A percentile compares a stretch with the other conserved stretches of the same genome.
phyloP scores from a whole-genome alignment of 495 filamentous ascomycete species.

The Chaetomium tenue region DNA sequence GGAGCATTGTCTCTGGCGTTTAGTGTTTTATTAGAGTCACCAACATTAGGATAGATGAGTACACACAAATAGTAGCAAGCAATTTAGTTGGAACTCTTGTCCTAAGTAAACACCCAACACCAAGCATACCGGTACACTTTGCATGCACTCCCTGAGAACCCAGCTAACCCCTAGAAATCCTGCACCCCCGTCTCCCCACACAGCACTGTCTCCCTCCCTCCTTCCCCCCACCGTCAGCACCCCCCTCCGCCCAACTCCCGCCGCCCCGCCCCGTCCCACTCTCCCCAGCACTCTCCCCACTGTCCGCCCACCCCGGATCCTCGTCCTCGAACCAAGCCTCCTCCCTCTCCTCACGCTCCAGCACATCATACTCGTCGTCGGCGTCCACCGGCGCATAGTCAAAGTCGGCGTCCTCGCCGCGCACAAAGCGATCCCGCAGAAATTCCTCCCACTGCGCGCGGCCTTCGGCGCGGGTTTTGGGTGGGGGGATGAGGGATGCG shows the following conservation, averaged over 20 bases:
- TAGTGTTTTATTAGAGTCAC: background rate
- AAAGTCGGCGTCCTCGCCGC: conserved; percentile 72
- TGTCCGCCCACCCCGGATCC: conserved; percentile 62
- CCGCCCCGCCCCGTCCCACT: conserved; percentile 73
- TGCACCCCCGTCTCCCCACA: conserved; percentile 76
- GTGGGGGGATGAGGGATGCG: conserved; percentile 58
- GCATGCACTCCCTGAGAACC: too few relatives aligned
- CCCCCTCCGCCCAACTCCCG: conserved; percentile 56
- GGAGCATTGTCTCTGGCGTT: background rate
- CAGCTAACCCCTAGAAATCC: conserved; percentile 61
- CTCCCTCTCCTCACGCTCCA: conserved; percentile 56
- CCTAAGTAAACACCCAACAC: background rate
- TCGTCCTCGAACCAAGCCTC: conserved; percentile 74
- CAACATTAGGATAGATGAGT: background rate
- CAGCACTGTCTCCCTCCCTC: conserved; percentile 39
- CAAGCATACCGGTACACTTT: too few relatives aligned
- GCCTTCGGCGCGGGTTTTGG: conserved; percentile 63
- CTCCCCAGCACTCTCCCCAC: conserved; percentile 59
- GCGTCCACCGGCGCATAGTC: conserved; percentile 68
- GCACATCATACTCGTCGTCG: conserved; percentile 67
- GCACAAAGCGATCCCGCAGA: conserved; percentile 67
- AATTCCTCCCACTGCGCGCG: conserved; percentile 63
- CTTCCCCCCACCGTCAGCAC: conserved; percentile 52
- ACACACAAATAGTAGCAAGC: background rate
- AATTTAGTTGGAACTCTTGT: background rate